Evolutionary conservation across 2,329 filamentous ascomycete genomes (phyloP).

Genomic region (Cadophora luteo-olivacea): DNA sequence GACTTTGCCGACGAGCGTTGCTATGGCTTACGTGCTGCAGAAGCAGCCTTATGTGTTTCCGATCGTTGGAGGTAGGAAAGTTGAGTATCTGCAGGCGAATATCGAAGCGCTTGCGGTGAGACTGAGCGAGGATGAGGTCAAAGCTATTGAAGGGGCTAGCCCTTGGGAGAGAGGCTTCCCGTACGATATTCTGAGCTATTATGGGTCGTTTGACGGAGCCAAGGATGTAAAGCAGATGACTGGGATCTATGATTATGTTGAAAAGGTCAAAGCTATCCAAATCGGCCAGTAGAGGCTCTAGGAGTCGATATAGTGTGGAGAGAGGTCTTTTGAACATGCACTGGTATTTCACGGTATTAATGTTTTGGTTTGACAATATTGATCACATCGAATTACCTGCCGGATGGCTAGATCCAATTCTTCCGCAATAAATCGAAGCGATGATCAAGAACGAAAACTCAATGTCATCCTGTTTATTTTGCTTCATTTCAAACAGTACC

Average conservation of each 20-base stretch:
- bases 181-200: not conserved
- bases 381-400: no score
- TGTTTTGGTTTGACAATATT: no score
- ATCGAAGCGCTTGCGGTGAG: constrained; percentile 59
- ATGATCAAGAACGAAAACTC: no score
- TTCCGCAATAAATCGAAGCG: no score
- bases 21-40: constrained; percentile 49
- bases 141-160: constrained; percentile 53
- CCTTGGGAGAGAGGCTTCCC: not conserved
- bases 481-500: no score
- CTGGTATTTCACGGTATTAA: no score
- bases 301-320: no score
- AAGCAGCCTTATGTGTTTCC: not conserved
- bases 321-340: no score
- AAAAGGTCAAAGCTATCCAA: not conserved
- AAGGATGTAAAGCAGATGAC: constrained; percentile 8
- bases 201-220: no score
- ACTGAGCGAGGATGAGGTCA: constrained; percentile 57
- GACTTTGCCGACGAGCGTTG: constrained; percentile 46
- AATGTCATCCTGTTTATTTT: no score
- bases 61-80: constrained; percentile 60
- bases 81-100: constrained; percentile 62
- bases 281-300: not conserved
- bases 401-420: no score
- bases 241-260: not conserved